Evolutionary conservation across 2,329 filamentous ascomycete species (phyloP).

Genomic region (Pestalotiopsis sp.): DNA sequence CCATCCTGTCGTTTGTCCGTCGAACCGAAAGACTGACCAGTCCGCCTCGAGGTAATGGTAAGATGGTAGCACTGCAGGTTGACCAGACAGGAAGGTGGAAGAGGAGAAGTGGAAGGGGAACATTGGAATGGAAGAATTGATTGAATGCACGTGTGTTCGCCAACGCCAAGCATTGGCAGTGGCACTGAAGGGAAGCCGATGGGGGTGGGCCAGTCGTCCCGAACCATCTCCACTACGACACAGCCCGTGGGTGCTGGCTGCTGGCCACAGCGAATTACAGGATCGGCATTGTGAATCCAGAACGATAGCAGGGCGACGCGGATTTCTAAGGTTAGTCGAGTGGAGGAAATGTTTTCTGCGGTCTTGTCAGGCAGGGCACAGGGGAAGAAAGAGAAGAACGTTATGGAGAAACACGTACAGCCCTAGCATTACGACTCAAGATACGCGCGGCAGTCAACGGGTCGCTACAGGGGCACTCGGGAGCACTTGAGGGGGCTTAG

Average conservation of each 20-base stretch:
- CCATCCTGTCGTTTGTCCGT: too few species aligned
- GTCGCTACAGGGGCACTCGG: background rate
- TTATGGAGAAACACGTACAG: too few species aligned
- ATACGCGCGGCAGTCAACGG: background rate
- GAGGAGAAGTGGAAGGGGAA: background rate
- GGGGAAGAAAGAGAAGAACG: too few species aligned
- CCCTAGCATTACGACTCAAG: background rate
- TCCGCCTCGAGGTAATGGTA: background rate
- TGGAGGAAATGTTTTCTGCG: too few species aligned
- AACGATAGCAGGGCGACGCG: background rate
- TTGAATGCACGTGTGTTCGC: background rate
- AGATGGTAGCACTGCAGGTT: background rate
- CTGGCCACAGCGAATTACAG: background rate
- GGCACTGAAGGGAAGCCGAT: background rate
- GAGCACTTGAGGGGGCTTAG: background rate
- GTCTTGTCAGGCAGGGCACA: too few species aligned
- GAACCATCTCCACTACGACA: background rate
- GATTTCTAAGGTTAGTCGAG: background rate
- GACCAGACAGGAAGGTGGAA: constrained; percentile 8
- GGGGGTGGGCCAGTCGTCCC: background rate
- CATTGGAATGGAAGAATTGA: too few species aligned
- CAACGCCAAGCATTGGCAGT: constrained; percentile 6
- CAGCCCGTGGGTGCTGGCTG: background rate
- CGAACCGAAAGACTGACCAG: background rate
- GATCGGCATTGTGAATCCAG: background rate